Evolutionary conservation across 257 asterid species (phyloP).

Genomic region (Nicotiana obtusifolia): DNA sequence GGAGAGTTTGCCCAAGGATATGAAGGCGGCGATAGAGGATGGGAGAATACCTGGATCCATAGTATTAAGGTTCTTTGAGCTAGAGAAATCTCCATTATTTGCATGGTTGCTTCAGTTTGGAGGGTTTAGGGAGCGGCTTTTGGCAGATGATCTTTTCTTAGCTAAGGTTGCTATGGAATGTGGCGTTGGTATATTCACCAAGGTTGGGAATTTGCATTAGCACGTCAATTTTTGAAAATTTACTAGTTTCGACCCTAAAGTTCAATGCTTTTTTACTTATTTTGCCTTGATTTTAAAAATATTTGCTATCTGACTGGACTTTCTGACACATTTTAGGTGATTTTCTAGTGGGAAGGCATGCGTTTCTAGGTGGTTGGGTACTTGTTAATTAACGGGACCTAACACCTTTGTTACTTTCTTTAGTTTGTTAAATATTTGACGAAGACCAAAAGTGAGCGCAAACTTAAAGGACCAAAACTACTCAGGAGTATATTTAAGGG

Average conservation of each 20-base stretch:
- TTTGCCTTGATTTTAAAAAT: neutral
- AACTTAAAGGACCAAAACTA: too few species aligned
- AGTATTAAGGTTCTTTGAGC: conserved; percentile 52
- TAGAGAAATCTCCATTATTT: conserved; percentile 58
- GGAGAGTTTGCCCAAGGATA: conserved; percentile 80
- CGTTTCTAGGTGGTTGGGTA: neutral
- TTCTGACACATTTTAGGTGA: neutral
- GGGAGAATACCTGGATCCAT: conserved; percentile 76
- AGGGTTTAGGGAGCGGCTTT: conserved; percentile 90
- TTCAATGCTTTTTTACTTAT: neutral
- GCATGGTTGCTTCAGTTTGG: conserved; percentile 72
- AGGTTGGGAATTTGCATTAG: conserved; percentile 36
- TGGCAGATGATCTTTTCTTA: conserved; percentile 95
- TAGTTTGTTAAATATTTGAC: too few species aligned
- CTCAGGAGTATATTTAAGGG: too few species aligned
- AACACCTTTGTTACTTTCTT: neutral
- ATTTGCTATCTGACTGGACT: neutral
- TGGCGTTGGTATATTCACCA: conserved; percentile 91
- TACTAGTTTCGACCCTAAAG: neutral
- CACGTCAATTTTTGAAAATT: neutral
- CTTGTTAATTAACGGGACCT: neutral
- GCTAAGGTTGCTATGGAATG: conserved; percentile 85
- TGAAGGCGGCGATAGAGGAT: conserved; percentile 65
- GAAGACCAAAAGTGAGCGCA: too few species aligned
- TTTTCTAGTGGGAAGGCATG: neutral